Evolutionary conservation across 108 stramenopile genomes (phyloP), one percentile per base, ranked within the genome.

Genomic region (Cyclotella cryptica): DNA sequence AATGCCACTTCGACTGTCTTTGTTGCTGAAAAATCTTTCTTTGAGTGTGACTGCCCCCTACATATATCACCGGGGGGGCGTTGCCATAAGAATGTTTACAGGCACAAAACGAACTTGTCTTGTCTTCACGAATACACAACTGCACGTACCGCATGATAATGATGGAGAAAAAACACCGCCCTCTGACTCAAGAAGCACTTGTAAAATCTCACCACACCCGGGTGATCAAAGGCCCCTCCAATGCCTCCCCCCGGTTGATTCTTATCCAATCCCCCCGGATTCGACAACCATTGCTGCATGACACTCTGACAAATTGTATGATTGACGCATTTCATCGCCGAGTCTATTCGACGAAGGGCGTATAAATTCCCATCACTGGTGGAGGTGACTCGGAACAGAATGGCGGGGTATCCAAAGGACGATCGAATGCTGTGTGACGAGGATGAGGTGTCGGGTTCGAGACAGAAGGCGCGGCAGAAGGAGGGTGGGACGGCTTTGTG

Each of bases 161-260:
- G 87, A 82, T 95, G 92, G 22, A 96, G 81, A 86, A 96, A 98
- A 84, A 97, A 98, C 14, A 96, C 84, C 0, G 96, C 96, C 12
- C 96, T 88, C 26, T 96, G 91, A 28, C 90, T 77, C 39, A 97
- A 63, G 74, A 96, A 98, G 54, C 86, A 88, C 64, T 86, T 82
- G 46, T 88, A 88, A 49, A 92, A 85, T 29, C 86, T 77, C 10
- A 89, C 90, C 12, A 95, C 64, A 14, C 81, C 79, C 2, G 96
- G 94, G 77, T 95, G 93, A 66, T 91, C 88, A 13, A 85, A 66
- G 3, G 30, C 35, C 2, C 60, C 60, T 13, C 8, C 14, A 30
- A 15, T 13, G 13, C 29, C 30, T 39, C 60, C 30, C 60, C 86
- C 63, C 15, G 55, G 42, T 18, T 10, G 15, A 51, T 49, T 57